phyloP scores from a whole-genome alignment of 2,329 filamentous ascomycete species.

The Sporothrix schenckii region DNA sequence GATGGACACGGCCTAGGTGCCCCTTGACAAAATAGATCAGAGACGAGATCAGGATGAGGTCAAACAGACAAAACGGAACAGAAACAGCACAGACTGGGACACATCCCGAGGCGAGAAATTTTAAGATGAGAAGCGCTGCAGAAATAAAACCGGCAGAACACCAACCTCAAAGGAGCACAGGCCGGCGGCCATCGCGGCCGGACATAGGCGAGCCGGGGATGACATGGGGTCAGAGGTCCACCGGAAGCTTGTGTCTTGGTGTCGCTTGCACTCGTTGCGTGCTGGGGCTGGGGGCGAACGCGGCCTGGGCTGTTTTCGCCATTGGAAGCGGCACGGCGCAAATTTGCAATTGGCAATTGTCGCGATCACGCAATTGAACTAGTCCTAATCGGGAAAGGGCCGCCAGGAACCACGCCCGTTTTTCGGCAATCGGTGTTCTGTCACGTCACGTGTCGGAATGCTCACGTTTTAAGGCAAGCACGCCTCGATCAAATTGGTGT shows the following conservation, averaged over 20 bases:
- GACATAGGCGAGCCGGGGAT: slow-evolving; percentile 23
- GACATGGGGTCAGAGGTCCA: slow-evolving; percentile 19
- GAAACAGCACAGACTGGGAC: background rate
- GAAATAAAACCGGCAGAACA: slow-evolving; percentile 22
- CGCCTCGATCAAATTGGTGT: background rate
- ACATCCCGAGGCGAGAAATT: slow-evolving; percentile 23
- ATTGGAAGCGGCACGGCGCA: slow-evolving; percentile 26
- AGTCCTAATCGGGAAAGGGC: slow-evolving; percentile 22
- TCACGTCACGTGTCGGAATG: slow-evolving; percentile 27
- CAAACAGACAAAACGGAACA: background rate
- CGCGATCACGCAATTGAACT: slow-evolving; percentile 39
- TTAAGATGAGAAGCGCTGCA: slow-evolving; percentile 22
- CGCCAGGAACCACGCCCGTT: slow-evolving; percentile 10
- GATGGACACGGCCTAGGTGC: background rate
- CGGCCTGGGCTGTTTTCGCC: slow-evolving; percentile 17
- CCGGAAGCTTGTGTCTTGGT: background rate
- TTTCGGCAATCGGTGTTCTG: slow-evolving; percentile 30
- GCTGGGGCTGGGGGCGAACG: slow-evolving; percentile 16
- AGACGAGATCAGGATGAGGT: slow-evolving; percentile 2
- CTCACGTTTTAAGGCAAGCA: too few species aligned
- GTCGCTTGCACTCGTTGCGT: slow-evolving; percentile 13
- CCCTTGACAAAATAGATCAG: background rate
- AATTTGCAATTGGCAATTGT: slow-evolving; percentile 27
- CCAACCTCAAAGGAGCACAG: slow-evolving; percentile 23
- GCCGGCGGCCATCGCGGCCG: slow-evolving; percentile 28